Conservation (phyloP, 768 basidiomycete species). For the Lactarius indigo region DNA sequence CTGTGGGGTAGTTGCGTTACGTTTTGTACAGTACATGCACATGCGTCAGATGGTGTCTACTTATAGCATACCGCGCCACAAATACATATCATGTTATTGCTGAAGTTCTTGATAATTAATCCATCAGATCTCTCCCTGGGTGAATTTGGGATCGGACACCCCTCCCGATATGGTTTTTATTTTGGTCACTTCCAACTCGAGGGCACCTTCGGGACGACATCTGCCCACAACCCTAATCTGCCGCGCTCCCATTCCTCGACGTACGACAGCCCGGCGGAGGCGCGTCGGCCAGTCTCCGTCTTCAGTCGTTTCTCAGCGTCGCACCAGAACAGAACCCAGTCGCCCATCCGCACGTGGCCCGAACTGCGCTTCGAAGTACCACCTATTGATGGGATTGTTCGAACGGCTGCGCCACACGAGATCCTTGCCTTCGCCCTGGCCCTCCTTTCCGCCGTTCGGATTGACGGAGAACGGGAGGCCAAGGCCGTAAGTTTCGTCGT, state of each 20-base stretch:
- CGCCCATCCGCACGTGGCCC: slow-evolving; percentile 80
- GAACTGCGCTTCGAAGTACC: slow-evolving; percentile 98
- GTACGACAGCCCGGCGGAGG: slow-evolving; percentile 62
- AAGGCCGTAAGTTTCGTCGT: slow-evolving; percentile 97
- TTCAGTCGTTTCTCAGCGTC: slow-evolving; percentile 87
- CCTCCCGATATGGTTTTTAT: background rate
- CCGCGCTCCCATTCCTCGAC: slow-evolving; percentile 76
- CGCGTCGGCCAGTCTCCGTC: slow-evolving; percentile 62
- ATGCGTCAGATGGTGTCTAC: background rate
- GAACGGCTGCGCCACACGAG: slow-evolving; percentile 93
- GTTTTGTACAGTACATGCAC: slow-evolving; percentile 10
- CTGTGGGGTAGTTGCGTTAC: background rate
- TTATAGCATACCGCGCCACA: slow-evolving; percentile 6
- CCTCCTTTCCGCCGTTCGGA: slow-evolving; percentile 89
- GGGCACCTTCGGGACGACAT: slow-evolving; percentile 65
- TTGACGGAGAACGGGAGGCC: slow-evolving; percentile 93
- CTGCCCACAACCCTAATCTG: slow-evolving; percentile 64
- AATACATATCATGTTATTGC: slow-evolving; percentile 11
- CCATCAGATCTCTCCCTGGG: background rate
- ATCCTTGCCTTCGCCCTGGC: slow-evolving; percentile 86
- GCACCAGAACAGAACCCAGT: slow-evolving; percentile 98
- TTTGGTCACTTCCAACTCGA: slow-evolving; percentile 59
- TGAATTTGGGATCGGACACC: background rate
- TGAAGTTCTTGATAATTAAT: background rate
- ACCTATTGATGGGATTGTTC: slow-evolving; percentile 96